Percentiles rank a stretch among this genome's conserved stretches.
Conservation (phyloP, 139 green algal genomes). For the Tetradesmus lagerheimii region DNA sequence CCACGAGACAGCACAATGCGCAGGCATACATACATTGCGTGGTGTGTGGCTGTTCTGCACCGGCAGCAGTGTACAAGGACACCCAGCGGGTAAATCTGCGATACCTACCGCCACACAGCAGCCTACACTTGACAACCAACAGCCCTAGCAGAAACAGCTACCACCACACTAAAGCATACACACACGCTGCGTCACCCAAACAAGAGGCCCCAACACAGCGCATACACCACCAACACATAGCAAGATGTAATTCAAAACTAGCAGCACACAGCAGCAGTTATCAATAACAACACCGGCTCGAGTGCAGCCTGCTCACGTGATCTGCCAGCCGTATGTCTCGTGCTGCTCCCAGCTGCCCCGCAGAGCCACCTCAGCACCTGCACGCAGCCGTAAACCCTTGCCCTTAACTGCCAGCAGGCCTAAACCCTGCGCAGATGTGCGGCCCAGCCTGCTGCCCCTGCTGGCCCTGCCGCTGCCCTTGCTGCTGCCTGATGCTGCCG, state of each 20-base stretch:
- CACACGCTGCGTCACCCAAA: neutral
- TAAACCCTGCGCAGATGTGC: neutral
- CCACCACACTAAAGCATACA: too few relatives aligned
- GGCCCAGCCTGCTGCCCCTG: neutral
- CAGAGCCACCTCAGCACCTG: neutral
- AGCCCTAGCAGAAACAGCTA: too few relatives aligned
- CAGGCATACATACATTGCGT: too few relatives aligned
- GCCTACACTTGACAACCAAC: too few relatives aligned
- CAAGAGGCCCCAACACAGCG: too few relatives aligned
- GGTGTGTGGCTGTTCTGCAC: too few relatives aligned
- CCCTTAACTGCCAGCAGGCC: neutral
- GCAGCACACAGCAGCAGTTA: neutral
- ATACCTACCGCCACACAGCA: too few relatives aligned
- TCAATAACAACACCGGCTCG: neutral
- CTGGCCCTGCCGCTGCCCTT: conserved; percentile 15
- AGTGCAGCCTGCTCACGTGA: conserved; percentile 8
- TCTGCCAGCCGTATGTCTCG: conserved; percentile 2
- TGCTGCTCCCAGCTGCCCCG: conserved; percentile 6
- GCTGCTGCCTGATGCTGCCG: neutral
- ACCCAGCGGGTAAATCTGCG: too few relatives aligned
- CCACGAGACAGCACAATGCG: too few relatives aligned
- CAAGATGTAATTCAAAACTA: neutral
- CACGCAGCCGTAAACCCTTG: neutral
- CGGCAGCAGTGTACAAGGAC: too few relatives aligned
- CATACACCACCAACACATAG: neutral